A percentile compares a stretch with the other conserved stretches of the same genome.
Evolutionary conservation across 225 moss, liverwort and hornwort species (phyloP).

Genomic region (Pseudoscleropodium purum): DNA sequence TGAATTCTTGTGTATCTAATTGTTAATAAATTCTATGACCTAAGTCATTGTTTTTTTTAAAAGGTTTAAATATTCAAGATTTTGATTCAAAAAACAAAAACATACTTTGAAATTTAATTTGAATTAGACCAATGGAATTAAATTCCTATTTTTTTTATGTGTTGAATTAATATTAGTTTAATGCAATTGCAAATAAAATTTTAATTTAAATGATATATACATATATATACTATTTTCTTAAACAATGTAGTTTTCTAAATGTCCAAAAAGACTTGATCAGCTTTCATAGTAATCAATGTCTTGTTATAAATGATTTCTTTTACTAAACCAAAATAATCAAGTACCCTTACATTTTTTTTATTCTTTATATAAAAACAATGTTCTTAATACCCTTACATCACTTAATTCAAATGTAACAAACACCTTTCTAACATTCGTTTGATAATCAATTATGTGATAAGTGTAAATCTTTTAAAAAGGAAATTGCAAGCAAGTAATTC

Average conservation of each 20-base stretch:
- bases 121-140: neutral
- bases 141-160: neutral
- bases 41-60: neutral
- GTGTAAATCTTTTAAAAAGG: neutral
- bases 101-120: neutral
- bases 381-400: neutral
- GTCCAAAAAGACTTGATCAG: neutral
- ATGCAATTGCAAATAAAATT: neutral
- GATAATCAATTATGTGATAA: neutral
- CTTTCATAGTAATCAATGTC: neutral
- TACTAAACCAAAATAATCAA: neutral
- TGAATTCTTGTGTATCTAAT: no score
- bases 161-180: neutral
- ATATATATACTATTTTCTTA: no score
- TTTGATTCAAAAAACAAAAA: neutral
- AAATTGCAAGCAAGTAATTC: neutral
- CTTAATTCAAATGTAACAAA: neutral
- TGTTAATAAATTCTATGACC: neutral
- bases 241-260: neutral
- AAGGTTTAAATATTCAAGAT: neutral
- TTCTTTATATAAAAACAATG: neutral
- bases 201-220: neutral
- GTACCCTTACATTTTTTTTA: neutral
- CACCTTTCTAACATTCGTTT: neutral
- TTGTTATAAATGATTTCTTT: no score